phyloP scores from a whole-genome alignment of 768 basidiomycete genomes.

The Lentinula boryana region DNA sequence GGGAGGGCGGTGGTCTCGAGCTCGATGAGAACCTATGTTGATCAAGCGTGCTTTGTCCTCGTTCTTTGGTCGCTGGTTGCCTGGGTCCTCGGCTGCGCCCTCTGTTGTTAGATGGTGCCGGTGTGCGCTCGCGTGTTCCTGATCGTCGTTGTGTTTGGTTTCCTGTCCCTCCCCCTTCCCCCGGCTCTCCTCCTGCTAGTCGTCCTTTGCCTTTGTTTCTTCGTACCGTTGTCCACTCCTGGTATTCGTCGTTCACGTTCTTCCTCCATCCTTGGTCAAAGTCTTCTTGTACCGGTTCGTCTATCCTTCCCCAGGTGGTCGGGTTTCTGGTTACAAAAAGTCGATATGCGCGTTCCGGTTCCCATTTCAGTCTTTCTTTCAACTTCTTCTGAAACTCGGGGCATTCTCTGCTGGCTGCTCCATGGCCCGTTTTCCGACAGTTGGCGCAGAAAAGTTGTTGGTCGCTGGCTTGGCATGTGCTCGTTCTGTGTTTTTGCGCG shows the following conservation, averaged over 20 bases:
- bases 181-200: background rate
- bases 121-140: too few species aligned
- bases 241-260: background rate
- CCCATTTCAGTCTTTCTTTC: background rate
- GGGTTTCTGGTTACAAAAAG: background rate
- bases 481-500: background rate
- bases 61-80: too few species aligned
- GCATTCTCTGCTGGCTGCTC: background rate
- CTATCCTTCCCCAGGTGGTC: background rate
- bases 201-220: background rate
- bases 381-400: background rate
- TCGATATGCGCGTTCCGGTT: background rate
- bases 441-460: background rate
- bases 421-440: background rate
- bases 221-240: background rate
- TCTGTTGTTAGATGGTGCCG: too few species aligned
- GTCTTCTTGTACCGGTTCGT: background rate
- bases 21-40: too few species aligned
- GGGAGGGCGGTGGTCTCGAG: too few species aligned
- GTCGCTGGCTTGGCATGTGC: background rate
- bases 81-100: too few species aligned
- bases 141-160: background rate
- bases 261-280: background rate
- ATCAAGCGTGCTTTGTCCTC: too few species aligned
- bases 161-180: background rate